Percentiles rank a stretch among this genome's conserved stretches.
phyloP scores from a whole-genome alignment of 2,329 filamentous ascomycete genomes.

The Colletotrichum liaoningense region DNA sequence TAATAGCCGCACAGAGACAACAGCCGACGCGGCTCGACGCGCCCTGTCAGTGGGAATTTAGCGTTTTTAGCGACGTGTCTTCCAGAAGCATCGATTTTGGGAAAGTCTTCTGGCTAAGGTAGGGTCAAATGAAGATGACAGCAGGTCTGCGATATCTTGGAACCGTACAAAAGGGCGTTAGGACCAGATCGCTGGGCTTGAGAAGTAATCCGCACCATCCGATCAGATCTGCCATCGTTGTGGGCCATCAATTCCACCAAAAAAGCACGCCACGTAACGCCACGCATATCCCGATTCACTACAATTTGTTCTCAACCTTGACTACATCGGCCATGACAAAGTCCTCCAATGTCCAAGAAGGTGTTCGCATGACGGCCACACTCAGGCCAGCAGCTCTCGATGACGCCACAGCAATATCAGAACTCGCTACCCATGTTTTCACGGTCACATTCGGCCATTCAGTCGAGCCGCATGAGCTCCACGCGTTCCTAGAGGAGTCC shows the following conservation, averaged over 20 bases:
- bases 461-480: conserved; percentile 49
- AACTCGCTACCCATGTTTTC: conserved; percentile 51
- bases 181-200: too few species aligned
- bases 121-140: not conserved
- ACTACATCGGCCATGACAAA: conserved; percentile 1
- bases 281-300: not conserved
- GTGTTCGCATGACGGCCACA: not conserved
- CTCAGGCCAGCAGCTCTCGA: conserved; percentile 8
- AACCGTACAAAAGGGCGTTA: not conserved
- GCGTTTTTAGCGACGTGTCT: conserved; percentile 20
- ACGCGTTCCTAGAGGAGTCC: conserved; percentile 49
- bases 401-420: conserved; percentile 46
- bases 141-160: not conserved
- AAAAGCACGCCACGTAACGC: not conserved
- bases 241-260: not conserved
- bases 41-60: not conserved
- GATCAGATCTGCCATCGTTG: not conserved
- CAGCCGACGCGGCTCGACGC: not conserved
- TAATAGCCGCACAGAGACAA: not conserved
- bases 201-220: not conserved
- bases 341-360: not conserved
- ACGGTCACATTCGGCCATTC: conserved; percentile 54
- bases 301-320: not conserved
- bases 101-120: not conserved
- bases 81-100: not conserved